phyloP scores from a whole-genome alignment of 1,284 basidiomycete genomes.

The Ceratobasidium sp. region DNA sequence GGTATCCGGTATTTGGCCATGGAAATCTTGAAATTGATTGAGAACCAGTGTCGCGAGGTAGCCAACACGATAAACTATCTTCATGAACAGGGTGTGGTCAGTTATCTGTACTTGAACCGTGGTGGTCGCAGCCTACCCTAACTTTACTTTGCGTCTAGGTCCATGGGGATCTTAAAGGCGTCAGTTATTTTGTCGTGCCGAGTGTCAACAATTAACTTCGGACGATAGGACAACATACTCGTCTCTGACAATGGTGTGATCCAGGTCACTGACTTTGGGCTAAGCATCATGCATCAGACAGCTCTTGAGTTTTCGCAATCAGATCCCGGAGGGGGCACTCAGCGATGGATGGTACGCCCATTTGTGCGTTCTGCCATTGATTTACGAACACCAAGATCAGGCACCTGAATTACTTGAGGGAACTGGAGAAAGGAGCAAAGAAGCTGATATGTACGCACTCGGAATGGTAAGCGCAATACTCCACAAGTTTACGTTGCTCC shows the following conservation, averaged over 20 bases:
- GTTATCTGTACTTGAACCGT: neutral
- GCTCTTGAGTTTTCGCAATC: slow-evolving; percentile 11
- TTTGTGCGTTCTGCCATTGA: neutral
- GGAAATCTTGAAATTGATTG: no score
- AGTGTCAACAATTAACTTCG: neutral
- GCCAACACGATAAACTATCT: neutral
- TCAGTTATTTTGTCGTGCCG: neutral
- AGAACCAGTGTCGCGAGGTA: neutral
- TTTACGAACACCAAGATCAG: neutral
- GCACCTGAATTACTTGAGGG: neutral
- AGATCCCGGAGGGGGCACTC: neutral
- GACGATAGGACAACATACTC: slow-evolving; percentile 3
- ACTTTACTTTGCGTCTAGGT: neutral
- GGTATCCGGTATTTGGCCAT: no score
- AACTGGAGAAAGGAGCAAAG: slow-evolving; percentile 2
- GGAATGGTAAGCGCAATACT: slow-evolving; percentile 7
- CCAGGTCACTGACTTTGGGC: slow-evolving; percentile 15
- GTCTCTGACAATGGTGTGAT: neutral
- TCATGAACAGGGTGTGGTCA: neutral
- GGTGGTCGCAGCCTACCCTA: no score
- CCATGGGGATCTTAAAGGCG: slow-evolving; percentile 14
- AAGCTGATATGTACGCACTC: slow-evolving; percentile 3
- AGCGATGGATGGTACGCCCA: slow-evolving; percentile 14
- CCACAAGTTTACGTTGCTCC: neutral
- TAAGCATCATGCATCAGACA: slow-evolving; percentile 8